A percentile compares a stretch with the other conserved stretches of the same genome.
These are phyloP conservation scores for Aaosphaeria arxii DNA, from an alignment of 2,329 filamentous ascomycete species.

Conservation along the genomic window DNA sequence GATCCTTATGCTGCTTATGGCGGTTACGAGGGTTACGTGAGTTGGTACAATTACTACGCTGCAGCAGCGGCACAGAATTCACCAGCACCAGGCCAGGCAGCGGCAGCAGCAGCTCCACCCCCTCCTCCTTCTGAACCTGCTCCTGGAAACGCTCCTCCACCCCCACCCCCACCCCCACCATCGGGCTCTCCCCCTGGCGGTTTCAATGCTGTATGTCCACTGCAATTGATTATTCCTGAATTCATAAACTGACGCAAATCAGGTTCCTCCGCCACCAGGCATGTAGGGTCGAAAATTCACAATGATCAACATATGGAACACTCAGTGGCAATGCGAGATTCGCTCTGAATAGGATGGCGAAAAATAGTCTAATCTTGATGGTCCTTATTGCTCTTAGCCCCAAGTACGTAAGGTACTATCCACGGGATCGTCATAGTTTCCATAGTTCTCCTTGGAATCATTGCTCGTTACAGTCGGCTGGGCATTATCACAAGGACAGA, in stretches of 20 bases:
- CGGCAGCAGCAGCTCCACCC: constrained; percentile 25
- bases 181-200: constrained; percentile 28
- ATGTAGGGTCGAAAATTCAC: constrained; percentile 9
- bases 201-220: constrained; percentile 31
- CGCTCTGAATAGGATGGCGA: no score
- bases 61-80: constrained; percentile 19
- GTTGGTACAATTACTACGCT: constrained; percentile 30
- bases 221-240: no score
- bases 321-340: no score
- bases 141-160: constrained; percentile 16
- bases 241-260: not conserved
- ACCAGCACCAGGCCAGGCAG: constrained; percentile 21
- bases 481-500: no score
- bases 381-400: no score
- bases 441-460: no score
- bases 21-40: constrained; percentile 54
- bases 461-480: no score
- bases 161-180: constrained; percentile 27
- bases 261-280: constrained; percentile 33
- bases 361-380: no score
- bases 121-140: constrained; percentile 29
- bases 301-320: no score
- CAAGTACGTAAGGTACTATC: no score
- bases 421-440: no score
- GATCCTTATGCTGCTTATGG: constrained; percentile 92